Conservation (phyloP, 2,329 filamentous ascomycete genomes). For the Tolypocladium paradoxum region DNA sequence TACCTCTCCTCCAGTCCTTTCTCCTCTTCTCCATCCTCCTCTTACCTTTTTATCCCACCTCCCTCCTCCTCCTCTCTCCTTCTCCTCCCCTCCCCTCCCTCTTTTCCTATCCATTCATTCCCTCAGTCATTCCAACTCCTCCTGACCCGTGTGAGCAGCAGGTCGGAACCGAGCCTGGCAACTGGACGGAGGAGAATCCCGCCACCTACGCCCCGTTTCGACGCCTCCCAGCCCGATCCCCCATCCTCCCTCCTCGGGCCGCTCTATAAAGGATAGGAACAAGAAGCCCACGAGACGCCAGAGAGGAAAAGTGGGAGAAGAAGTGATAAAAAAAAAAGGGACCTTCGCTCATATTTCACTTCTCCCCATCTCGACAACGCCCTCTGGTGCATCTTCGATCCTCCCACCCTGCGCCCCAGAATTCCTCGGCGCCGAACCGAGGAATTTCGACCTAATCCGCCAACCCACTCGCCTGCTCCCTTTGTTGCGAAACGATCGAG, state of each 20-base stretch:
- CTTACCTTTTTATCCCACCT: conserved; percentile 32
- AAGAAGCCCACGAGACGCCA: conserved; percentile 15
- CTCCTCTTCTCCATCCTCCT: conserved; percentile 42
- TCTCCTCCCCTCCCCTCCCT: conserved; percentile 28
- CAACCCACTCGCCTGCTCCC: conserved; percentile 19
- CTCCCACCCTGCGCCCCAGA: conserved; percentile 13
- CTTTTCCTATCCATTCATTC: conserved; percentile 41
- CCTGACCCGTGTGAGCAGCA: conserved; percentile 27
- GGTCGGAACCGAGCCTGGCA: conserved; percentile 20
- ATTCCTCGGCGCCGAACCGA: conserved; percentile 33
- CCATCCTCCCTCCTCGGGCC: conserved; percentile 10
- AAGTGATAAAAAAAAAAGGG: conserved; percentile 22
- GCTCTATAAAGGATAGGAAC: conserved; percentile 16
- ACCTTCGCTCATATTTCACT: conserved; percentile 30
- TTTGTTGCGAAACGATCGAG: conserved; percentile 15
- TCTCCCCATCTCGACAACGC: conserved; percentile 10
- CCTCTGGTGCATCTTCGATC: conserved; percentile 8
- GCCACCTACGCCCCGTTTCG: conserved; percentile 12
- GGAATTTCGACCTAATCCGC: conserved; percentile 26
- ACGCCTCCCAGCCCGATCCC: conserved; percentile 8
- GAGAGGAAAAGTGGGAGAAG: conserved; percentile 12
- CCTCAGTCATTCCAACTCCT: conserved; percentile 39
- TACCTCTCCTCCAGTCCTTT: conserved; percentile 45
- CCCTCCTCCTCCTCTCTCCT: conserved; percentile 24
- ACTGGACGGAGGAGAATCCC: conserved; percentile 24